Percentiles rank a stretch among this genome's conserved stretches.
phyloP scores from a whole-genome alignment of 1,284 basidiomycete species.

The Volvariella volvacea region DNA sequence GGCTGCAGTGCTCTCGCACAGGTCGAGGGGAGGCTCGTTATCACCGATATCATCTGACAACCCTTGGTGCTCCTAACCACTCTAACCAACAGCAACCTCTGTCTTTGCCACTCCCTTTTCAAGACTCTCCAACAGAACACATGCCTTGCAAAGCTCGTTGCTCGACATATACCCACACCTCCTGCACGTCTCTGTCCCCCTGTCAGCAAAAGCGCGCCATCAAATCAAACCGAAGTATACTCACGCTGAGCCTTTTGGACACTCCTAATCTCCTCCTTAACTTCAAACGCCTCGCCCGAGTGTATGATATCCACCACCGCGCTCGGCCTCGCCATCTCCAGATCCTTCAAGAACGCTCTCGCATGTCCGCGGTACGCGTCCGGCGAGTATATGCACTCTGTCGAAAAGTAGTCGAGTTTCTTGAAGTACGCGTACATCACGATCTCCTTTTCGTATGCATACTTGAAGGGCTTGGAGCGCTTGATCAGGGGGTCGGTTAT shows the following conservation, averaged over 20 bases:
- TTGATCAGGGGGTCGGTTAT: constrained; percentile 87
- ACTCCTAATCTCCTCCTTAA: constrained; percentile 72
- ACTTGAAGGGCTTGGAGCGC: constrained; percentile 98
- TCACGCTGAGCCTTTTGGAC: constrained; percentile 75
- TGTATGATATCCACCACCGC: constrained; percentile 98
- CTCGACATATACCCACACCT: constrained; percentile 92
- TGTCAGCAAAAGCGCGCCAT: background rate
- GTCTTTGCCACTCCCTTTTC: constrained; percentile 73
- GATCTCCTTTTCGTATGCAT: constrained; percentile 99
- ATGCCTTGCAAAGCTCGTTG: constrained; percentile 91
- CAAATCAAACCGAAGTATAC: constrained; percentile 18
- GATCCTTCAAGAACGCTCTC: constrained; percentile 88
- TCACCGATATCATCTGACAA: too few species aligned
- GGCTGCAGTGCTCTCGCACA: too few species aligned
- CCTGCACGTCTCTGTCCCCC: constrained; percentile 69
- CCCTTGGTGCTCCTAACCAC: background rate
- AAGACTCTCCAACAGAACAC: constrained; percentile 84
- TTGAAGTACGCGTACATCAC: constrained; percentile 99
- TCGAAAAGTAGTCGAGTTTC: constrained; percentile 97
- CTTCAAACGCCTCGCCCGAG: constrained; percentile 85
- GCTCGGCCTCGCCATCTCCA: constrained; percentile 89
- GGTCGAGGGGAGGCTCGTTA: too few species aligned
- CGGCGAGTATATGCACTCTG: constrained; percentile 98
- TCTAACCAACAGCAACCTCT: constrained; percentile 37
- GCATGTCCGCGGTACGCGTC: constrained; percentile 98